Percentiles rank a stretch among this genome's conserved stretches.
Evolutionary conservation across 352 stramenopile genomes (phyloP).

Genomic region (Thalassiosira hispida): DNA sequence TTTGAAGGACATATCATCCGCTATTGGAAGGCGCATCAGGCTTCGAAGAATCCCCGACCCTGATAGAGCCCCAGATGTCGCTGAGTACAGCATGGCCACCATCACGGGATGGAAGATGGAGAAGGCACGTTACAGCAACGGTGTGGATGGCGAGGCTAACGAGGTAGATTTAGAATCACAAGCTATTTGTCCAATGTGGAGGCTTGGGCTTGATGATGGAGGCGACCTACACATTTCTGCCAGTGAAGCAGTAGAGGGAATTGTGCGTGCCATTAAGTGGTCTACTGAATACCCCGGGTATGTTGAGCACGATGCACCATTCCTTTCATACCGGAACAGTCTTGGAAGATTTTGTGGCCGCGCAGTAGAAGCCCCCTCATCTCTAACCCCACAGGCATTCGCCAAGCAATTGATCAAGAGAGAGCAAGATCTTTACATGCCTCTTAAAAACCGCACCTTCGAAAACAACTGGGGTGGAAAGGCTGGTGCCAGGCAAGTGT

Average conservation of each 20-base stretch:
- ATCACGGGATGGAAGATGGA: conserved; percentile 67
- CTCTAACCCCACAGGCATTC: conserved; percentile 64
- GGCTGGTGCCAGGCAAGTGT: conserved; percentile 67
- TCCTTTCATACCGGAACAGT: conserved; percentile 75
- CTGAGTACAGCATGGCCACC: conserved; percentile 68
- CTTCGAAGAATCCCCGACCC: conserved; percentile 63
- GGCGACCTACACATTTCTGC: conserved; percentile 59
- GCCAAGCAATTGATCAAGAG: conserved; percentile 74
- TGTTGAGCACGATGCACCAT: conserved; percentile 75
- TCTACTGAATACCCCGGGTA: conserved; percentile 61
- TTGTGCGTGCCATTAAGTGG: conserved; percentile 66
- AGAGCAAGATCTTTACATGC: conserved; percentile 78
- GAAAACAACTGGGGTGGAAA: conserved; percentile 84
- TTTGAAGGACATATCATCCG: conserved; percentile 56
- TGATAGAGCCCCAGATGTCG: conserved; percentile 61
- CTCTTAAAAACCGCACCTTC: conserved; percentile 68
- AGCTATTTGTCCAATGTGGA: conserved; percentile 54
- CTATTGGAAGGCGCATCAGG: conserved; percentile 67
- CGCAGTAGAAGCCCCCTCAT: conserved; percentile 67
- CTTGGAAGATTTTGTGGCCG: conserved; percentile 73
- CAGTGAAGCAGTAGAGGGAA: conserved; percentile 63
- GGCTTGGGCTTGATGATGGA: conserved; percentile 50
- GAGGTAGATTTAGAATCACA: conserved; percentile 23
- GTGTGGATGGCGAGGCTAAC: conserved; percentile 34
- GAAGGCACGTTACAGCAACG: conserved; percentile 12